Percentiles rank a stretch among this genome's conserved stretches.
These are phyloP conservation scores for Rubus parviflorus DNA, from an alignment of 306 rosid genomes.

Conservation along the genomic window DNA sequence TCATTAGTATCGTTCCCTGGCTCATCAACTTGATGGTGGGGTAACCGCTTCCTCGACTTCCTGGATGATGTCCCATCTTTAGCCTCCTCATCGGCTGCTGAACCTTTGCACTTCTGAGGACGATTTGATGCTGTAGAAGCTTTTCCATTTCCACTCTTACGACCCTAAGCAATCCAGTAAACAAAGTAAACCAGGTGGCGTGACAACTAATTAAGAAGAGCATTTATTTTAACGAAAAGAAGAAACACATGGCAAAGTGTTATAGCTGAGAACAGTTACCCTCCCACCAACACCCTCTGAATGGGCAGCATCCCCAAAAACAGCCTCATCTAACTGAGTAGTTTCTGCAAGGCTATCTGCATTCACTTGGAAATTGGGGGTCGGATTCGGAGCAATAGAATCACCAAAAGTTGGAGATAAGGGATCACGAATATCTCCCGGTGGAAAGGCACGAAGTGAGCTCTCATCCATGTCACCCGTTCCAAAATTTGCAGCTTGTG, in stretches of 20 bases:
- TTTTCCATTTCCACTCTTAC: conserved; percentile 27
- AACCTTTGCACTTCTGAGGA: conserved; percentile 34
- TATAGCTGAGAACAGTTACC: conserved; percentile 32
- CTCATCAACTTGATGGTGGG: conserved; percentile 39
- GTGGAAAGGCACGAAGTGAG: conserved; percentile 32
- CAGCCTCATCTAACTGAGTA: conserved; percentile 28
- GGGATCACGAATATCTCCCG: conserved; percentile 34
- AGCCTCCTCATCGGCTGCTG: conserved; percentile 31
- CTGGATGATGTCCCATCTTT: conserved; percentile 44
- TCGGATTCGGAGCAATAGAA: conserved; percentile 24
- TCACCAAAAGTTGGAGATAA: conserved; percentile 41
- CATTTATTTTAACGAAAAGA: neutral
- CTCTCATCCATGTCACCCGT: conserved; percentile 18
- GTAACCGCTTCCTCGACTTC: conserved; percentile 43
- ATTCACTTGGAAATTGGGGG: conserved; percentile 38
- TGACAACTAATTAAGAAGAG: conserved; percentile 9
- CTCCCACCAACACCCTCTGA: conserved; percentile 37
- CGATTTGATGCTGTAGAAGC: conserved; percentile 27
- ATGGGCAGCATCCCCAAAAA: conserved; percentile 44
- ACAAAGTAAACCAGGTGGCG: conserved; percentile 24
- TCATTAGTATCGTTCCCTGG: conserved; percentile 35
- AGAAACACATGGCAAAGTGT: neutral
- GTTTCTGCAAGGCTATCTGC: conserved; percentile 40
- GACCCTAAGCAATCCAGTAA: conserved; percentile 39
- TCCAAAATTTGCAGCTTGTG: conserved; percentile 25